Evolutionary conservation across 2,329 filamentous ascomycete species (phyloP).

Genomic region (Pseudocercospora musae): DNA sequence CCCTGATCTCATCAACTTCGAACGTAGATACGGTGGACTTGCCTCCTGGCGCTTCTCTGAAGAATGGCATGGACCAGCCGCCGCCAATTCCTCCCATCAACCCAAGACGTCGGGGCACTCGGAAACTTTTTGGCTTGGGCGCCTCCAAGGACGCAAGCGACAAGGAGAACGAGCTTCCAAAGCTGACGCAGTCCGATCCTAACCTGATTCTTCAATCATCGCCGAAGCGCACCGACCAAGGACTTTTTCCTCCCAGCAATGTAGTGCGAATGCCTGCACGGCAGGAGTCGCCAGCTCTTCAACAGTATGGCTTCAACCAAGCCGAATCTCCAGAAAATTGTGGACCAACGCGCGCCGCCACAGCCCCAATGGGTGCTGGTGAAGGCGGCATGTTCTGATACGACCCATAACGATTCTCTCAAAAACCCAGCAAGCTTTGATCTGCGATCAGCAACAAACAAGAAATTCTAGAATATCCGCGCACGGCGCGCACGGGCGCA

Average conservation of each 20-base stretch:
- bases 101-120: slow-evolving; percentile 52
- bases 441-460: slow-evolving; percentile 14
- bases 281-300: slow-evolving; percentile 8
- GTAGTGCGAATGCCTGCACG: slow-evolving; percentile 17
- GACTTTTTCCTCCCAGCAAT: slow-evolving; percentile 19
- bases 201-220: slow-evolving; percentile 11
- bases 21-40: slow-evolving; percentile 58
- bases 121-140: slow-evolving; percentile 32
- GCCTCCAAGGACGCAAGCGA: slow-evolving; percentile 6
- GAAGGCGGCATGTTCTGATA: slow-evolving; percentile 25
- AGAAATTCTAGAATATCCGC: not conserved
- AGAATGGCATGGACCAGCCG: slow-evolving; percentile 47
- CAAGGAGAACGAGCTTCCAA: slow-evolving; percentile 3
- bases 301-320: slow-evolving; percentile 12
- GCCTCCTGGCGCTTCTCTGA: slow-evolving; percentile 53
- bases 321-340: slow-evolving; percentile 13
- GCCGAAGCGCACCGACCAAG: slow-evolving; percentile 2
- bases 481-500: slow-evolving; percentile 1
- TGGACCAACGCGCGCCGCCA: slow-evolving; percentile 11
- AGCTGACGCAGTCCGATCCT: slow-evolving; percentile 14
- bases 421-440: slow-evolving; percentile 8
- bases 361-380: slow-evolving; percentile 8
- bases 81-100: slow-evolving; percentile 60
- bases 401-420: slow-evolving; percentile 1
- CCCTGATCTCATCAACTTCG: slow-evolving; percentile 53